Percentiles rank a stretch among this genome's conserved stretches.
phyloP scores from a whole-genome alignment of 768 basidiomycete genomes.

The Russula emetica region DNA sequence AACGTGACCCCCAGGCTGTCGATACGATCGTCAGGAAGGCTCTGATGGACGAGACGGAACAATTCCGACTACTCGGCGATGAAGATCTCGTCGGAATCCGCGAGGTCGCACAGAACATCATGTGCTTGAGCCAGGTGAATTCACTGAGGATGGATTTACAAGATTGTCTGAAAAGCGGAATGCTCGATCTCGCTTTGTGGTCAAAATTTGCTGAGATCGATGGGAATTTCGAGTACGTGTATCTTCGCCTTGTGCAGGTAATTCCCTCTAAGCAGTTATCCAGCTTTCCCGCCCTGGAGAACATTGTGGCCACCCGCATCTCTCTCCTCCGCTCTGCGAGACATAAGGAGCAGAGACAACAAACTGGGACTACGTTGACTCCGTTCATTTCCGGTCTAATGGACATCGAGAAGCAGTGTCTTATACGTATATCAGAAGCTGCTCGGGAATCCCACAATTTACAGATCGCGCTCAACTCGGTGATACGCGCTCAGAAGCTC shows the following conservation, averaged over 20 bases:
- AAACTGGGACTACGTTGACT: slow-evolving; percentile 66
- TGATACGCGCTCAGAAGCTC: slow-evolving; percentile 68
- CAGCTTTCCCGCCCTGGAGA: slow-evolving; percentile 75
- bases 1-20: slow-evolving; percentile 53
- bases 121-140: slow-evolving; percentile 76
- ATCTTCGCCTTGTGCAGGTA: background rate
- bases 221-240: slow-evolving; percentile 60
- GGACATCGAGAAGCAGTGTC: slow-evolving; percentile 62
- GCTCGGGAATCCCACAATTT: slow-evolving; percentile 64
- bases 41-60: slow-evolving; percentile 57
- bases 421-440: slow-evolving; percentile 64
- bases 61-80: slow-evolving; percentile 59
- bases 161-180: slow-evolving; percentile 35
- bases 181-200: slow-evolving; percentile 38
- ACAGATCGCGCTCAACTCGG: slow-evolving; percentile 84
- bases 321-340: slow-evolving; percentile 73
- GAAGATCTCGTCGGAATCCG: slow-evolving; percentile 80
- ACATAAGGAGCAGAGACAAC: slow-evolving; percentile 65
- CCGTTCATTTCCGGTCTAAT: slow-evolving; percentile 49
- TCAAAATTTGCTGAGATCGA: slow-evolving; percentile 46
- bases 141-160: slow-evolving; percentile 52
- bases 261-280: slow-evolving; percentile 22
- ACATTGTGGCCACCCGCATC: slow-evolving; percentile 72
- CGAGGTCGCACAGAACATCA: slow-evolving; percentile 60
- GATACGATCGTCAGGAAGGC: slow-evolving; percentile 48